Percentiles rank a stretch among this genome's conserved stretches.
Evolutionary conservation across 2,329 filamentous ascomycete species (phyloP).

Genomic region (Aspergillus sp.): DNA sequence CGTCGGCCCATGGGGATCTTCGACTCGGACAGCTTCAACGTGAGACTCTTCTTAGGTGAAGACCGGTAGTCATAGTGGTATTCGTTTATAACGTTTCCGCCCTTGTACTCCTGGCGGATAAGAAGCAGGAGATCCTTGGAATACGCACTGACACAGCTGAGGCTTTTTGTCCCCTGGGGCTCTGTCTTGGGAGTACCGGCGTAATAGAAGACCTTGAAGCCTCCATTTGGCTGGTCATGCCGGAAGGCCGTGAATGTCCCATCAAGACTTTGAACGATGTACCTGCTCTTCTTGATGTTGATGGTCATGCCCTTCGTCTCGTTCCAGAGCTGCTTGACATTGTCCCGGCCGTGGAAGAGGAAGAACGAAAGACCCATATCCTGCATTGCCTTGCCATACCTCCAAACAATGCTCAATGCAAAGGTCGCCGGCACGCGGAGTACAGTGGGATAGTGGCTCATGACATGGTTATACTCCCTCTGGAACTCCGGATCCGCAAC

Average conservation of each 20-base stretch:
- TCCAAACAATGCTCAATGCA: constrained; percentile 50
- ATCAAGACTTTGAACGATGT: constrained; percentile 50
- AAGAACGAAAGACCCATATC: constrained; percentile 48
- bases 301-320: constrained; percentile 52
- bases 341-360: constrained; percentile 50
- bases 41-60: constrained; percentile 26
- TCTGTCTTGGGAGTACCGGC: constrained; percentile 45
- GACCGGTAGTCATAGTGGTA: constrained; percentile 50
- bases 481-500: constrained; percentile 55
- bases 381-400: constrained; percentile 47
- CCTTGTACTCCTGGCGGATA: constrained; percentile 47
- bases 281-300: constrained; percentile 46
- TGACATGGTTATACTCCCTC: constrained; percentile 49
- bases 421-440: constrained; percentile 40
- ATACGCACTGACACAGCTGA: constrained; percentile 51
- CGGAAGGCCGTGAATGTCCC: constrained; percentile 53
- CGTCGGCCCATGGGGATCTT: constrained; percentile 47
- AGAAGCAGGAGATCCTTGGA: constrained; percentile 47
- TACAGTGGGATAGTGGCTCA: constrained; percentile 34
- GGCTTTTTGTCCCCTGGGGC: constrained; percentile 41
- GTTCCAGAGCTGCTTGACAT: constrained; percentile 48
- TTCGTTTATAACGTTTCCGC: constrained; percentile 44
- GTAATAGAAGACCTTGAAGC: constrained; percentile 43
- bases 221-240: constrained; percentile 37
- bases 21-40: constrained; percentile 23